Base-by-base conservation (phyloP, 1,284 basidiomycete species). In the Boletus sp. region DNA sequence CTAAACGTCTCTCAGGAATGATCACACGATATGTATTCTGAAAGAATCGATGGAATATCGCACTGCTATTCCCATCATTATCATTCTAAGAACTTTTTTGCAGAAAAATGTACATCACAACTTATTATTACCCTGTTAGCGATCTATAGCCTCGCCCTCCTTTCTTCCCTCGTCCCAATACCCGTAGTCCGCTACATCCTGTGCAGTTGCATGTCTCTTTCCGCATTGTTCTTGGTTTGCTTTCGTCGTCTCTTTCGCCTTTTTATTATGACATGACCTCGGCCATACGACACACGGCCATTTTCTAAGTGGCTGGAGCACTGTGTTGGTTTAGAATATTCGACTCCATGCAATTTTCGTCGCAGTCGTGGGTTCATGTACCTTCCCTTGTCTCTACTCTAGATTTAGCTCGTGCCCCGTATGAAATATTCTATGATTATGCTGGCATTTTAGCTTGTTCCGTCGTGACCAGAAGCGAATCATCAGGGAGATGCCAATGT, bases 71-170 rank as follows among this genome's bases (percentile, higher is more conserved):
- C 43, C 41, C 42, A 36, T 40, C 38, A 44, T 50, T 32, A 53
- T 51, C 50, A n/a, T n/a, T n/a, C n/a, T n/a, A n/a, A n/a, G n/a
- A 53, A 41, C 38, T 48, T 49, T 49, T 52, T 52, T 46, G 53
- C 65, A 66, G 60, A 64, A 55, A 65, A 66, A 49, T 64, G 62
- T 64, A 62, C 61, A 65, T 46, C 62, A 62, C 50, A 40, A 29
- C 48, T 51, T 63, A 67, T 63, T 44, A 59, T 63, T 63, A 63
- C 64, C 60, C 41, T 44, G 50, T 61, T 62, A 48, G 53, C 48
- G 51, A 57, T 41, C 48, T 66, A 64, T 64, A 66, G 48, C 52
- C 19, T 45, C 41, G 38, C 27, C 52, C 8, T 44, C 51, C 44
- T 38, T 32, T 27, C 46, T 41, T 33, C 29, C 45, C 41, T 30